These are phyloP conservation scores for Henckelia pumila DNA, from an alignment of 257 asterid species.

Conservation along the genomic window DNA sequence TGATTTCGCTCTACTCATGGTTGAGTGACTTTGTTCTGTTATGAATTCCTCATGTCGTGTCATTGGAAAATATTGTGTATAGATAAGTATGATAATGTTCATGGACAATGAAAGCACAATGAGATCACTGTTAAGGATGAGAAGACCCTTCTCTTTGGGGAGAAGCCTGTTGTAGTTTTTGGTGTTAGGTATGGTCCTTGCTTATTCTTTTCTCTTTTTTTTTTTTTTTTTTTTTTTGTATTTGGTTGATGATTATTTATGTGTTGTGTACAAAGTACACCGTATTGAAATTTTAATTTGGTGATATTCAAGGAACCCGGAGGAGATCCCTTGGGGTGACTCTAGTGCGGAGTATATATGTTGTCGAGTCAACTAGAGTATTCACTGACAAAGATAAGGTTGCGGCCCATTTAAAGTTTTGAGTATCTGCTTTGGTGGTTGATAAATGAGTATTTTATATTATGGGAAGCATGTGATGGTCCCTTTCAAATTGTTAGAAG, in stretches of 20 bases:
- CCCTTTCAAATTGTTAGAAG: not conserved
- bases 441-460: not conserved
- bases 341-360: conserved; percentile 67
- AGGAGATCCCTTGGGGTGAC: conserved; percentile 79
- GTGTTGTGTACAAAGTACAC: not conserved
- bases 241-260: not conserved
- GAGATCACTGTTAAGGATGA: conserved; percentile 81
- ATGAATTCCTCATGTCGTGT: too few relatives aligned
- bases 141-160: conserved; percentile 82
- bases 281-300: not conserved
- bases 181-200: conserved; percentile 45
- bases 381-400: conserved; percentile 85
- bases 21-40: too few relatives aligned
- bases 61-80: too few relatives aligned
- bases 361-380: conserved; percentile 82
- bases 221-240: too few relatives aligned
- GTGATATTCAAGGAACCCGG: conserved; percentile 53
- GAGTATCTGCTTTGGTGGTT: not conserved
- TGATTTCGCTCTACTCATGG: too few relatives aligned
- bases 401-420: conserved; percentile 82
- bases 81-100: too few relatives aligned
- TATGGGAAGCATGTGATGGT: not conserved
- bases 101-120: too few relatives aligned
- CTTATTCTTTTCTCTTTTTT: too few relatives aligned
- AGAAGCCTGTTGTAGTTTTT: conserved; percentile 51